Conservation (phyloP, 169 alveolate genomes). For the Babesia sp. region DNA sequence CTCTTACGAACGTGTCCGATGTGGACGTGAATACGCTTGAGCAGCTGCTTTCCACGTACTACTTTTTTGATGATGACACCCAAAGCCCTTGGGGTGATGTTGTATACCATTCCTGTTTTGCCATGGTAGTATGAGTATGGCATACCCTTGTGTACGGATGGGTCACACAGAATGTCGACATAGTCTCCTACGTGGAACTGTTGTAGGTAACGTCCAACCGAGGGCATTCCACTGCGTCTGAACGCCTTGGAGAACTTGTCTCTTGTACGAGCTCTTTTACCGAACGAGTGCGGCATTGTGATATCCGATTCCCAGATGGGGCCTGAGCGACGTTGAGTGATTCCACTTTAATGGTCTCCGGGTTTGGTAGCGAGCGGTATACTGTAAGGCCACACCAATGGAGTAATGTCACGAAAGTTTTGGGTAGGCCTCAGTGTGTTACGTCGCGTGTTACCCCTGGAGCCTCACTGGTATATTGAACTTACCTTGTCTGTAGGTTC, state of each 20-base stretch:
- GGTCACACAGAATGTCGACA: conserved; percentile 96
- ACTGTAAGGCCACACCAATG: background rate
- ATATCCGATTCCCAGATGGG: conserved; percentile 22
- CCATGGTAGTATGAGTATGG: conserved; percentile 99
- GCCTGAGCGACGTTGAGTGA: conserved; percentile 1
- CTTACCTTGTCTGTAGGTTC: conserved; percentile 10
- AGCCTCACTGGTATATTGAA: background rate
- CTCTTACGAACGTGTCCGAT: conserved; percentile 96
- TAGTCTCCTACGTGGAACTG: conserved; percentile 93
- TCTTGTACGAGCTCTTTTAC: conserved; percentile 98
- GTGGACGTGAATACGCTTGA: conserved; percentile 95
- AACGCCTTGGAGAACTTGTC: conserved; percentile 95
- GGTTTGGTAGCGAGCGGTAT: background rate
- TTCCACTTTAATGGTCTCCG: background rate
- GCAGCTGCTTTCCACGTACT: conserved; percentile 94
- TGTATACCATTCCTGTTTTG: conserved; percentile 97
- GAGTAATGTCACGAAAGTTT: background rate
- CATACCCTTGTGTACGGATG: conserved; percentile 98
- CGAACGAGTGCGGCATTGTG: conserved; percentile 86
- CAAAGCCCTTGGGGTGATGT: conserved; percentile 93
- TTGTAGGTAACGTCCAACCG: conserved; percentile 90
- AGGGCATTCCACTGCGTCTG: conserved; percentile 94
- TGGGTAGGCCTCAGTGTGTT: background rate
- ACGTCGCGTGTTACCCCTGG: background rate
- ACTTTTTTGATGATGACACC: conserved; percentile 97